A percentile compares a stretch with the other conserved stretches of the same genome.
phyloP scores from a whole-genome alignment of 1,139 yeast genomes.

The Protomyces arabidopsidicola region DNA sequence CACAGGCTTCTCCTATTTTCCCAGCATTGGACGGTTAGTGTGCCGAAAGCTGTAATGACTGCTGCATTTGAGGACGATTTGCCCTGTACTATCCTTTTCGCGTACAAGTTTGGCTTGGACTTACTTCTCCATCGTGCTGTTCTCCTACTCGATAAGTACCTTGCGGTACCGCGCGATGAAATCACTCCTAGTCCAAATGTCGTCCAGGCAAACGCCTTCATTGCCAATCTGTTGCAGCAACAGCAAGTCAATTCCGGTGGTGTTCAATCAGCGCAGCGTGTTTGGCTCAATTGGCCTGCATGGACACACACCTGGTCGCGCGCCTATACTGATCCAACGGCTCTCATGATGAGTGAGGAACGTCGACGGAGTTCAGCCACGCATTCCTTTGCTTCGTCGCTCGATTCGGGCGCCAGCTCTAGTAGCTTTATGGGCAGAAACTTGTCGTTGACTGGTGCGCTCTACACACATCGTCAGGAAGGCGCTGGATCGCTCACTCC shows the following conservation, averaged over 20 bases:
- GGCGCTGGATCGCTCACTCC: neutral
- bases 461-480: neutral
- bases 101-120: slow-evolving; percentile 16
- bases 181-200: neutral
- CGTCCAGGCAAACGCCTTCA: slow-evolving; percentile 7
- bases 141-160: neutral
- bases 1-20: neutral
- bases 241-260: neutral
- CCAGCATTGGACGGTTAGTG: slow-evolving; percentile 1
- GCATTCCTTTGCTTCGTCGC: neutral
- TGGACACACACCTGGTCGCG: neutral
- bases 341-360: neutral
- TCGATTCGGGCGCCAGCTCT: neutral
- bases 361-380: neutral
- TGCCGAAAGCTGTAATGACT: slow-evolving; percentile 8
- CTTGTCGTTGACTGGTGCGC: neutral
- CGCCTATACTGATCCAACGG: neutral
- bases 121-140: slow-evolving; percentile 1
- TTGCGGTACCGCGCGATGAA: neutral
- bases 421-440: neutral
- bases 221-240: neutral
- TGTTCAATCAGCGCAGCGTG: neutral
- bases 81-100: neutral
- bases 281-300: neutral
- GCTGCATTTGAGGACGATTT: slow-evolving; percentile 5